Percentiles rank a stretch among this genome's conserved stretches.
Evolutionary conservation across 1,139 yeast genomes (phyloP).

Genomic region (Suhomyces bribrorum): DNA sequence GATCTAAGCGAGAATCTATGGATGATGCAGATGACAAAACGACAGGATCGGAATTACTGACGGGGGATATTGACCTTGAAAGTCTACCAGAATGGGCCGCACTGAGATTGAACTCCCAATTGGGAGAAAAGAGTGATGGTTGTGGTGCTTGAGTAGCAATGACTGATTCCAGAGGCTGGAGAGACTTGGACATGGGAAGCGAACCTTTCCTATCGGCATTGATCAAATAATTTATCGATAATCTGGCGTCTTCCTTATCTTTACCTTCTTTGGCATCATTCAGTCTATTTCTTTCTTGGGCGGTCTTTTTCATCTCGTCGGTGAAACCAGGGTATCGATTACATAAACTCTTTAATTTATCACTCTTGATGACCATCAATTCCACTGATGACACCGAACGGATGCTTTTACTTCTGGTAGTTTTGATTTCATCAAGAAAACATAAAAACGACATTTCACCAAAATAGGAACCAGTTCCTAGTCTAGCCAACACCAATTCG

Average conservation of each 20-base stretch:
- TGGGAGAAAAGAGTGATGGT: conserved; percentile 14
- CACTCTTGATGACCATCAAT: conserved; percentile 57
- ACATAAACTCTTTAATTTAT: conserved; percentile 54
- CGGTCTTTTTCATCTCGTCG: conserved; percentile 62
- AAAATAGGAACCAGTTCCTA: conserved; percentile 65
- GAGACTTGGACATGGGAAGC: too few species aligned
- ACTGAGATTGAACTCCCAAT: conserved; percentile 17
- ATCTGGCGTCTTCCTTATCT: conserved; percentile 11
- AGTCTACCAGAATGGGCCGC: conserved; percentile 5
- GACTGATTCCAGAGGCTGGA: too few species aligned
- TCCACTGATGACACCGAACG: conserved; percentile 62
- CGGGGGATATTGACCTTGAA: conserved; percentile 30
- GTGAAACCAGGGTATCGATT: conserved; percentile 57
- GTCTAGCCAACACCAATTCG: conserved; percentile 54
- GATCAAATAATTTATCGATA: conserved; percentile 25
- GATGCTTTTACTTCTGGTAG: conserved; percentile 58
- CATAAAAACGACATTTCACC: conserved; percentile 76
- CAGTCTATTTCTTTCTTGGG: conserved; percentile 46
- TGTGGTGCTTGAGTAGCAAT: not conserved
- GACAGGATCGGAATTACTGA: conserved; percentile 15
- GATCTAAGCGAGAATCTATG: conserved; percentile 9
- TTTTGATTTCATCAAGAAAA: conserved; percentile 38
- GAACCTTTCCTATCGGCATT: conserved; percentile 13
- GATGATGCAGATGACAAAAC: conserved; percentile 8
- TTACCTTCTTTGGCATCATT: conserved; percentile 16